These are phyloP conservation scores for Exophiala bonariae DNA, from an alignment of 2,329 filamentous ascomycete genomes.

Conservation along the genomic window DNA sequence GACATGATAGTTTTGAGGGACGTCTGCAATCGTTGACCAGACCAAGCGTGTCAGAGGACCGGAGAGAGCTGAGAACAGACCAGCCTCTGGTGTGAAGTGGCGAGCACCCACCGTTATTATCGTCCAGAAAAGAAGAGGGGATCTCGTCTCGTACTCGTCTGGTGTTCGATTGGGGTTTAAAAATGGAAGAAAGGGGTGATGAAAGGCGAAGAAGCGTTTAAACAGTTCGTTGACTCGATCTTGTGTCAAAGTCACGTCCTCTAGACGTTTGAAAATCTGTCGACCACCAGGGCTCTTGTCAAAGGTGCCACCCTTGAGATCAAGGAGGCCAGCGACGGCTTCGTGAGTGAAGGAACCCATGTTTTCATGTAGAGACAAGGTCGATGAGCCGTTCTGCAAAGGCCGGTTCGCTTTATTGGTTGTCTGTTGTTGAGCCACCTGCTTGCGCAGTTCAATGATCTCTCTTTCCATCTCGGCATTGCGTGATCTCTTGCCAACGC, in stretches of 20 bases:
- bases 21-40: conserved; percentile 61
- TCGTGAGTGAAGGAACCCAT: conserved; percentile 39
- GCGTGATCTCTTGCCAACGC: conserved; percentile 65
- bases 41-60: conserved; percentile 58
- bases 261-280: conserved; percentile 50
- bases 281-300: conserved; percentile 35
- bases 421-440: conserved; percentile 40
- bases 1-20: conserved; percentile 64
- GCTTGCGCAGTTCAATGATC: conserved; percentile 51
- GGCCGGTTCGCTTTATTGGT: conserved; percentile 1
- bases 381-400: conserved; percentile 10
- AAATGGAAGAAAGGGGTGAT: conserved; percentile 66
- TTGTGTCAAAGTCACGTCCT: conserved; percentile 46
- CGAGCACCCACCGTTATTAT: conserved; percentile 64
- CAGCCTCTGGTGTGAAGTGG: conserved; percentile 56
- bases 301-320: conserved; percentile 46
- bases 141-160: conserved; percentile 59
- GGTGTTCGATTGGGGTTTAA: conserved; percentile 56
- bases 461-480: conserved; percentile 65
- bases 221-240: conserved; percentile 48
- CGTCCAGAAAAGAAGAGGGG: conserved; percentile 68
- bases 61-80: conserved; percentile 53
- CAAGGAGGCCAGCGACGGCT: conserved; percentile 51
- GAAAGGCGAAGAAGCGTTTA: conserved; percentile 62
- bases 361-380: conserved; percentile 6